Evolutionary conservation across 352 stramenopile genomes (phyloP).

Genomic region (Phytophthora pistaciae): DNA sequence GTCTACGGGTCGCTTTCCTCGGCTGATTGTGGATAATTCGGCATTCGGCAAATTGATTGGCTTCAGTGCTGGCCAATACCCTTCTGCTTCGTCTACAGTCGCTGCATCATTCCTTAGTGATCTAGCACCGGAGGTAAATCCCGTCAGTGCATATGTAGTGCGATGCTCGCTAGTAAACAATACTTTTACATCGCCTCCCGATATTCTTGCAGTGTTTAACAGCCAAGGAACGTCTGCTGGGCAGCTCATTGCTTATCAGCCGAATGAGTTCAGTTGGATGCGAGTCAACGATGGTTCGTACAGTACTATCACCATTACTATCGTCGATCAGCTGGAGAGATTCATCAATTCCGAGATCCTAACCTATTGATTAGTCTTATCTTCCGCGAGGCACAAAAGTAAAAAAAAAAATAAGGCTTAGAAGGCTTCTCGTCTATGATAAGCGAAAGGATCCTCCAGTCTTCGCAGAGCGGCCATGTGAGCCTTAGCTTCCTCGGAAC

Average conservation of each 20-base stretch:
- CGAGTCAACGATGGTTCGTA: not conserved
- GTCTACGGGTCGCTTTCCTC: not conserved
- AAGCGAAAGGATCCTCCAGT: not conserved
- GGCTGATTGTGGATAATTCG: conserved; percentile 13
- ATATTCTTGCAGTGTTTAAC: conserved; percentile 5
- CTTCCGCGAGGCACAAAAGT: not conserved
- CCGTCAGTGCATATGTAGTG: conserved; percentile 7
- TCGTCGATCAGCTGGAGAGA: conserved; percentile 16
- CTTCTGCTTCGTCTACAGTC: not conserved
- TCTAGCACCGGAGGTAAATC: conserved; percentile 3
- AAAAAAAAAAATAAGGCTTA: conserved; percentile 2
- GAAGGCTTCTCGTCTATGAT: not conserved
- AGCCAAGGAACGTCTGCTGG: not conserved
- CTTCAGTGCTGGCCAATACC: conserved; percentile 8
- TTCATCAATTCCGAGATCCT: conserved; percentile 2
- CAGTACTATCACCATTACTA: conserved; percentile 3
- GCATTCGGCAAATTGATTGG: conserved; percentile 6
- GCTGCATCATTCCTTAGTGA: not conserved
- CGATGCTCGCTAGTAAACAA: conserved; percentile 13
- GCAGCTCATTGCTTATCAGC: not conserved
- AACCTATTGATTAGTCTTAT: conserved; percentile 10
- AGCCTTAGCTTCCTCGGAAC: conserved; percentile 3
- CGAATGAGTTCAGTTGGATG: conserved; percentile 7
- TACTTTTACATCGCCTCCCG: not conserved
- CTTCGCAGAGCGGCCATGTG: conserved; percentile 3